Conservation (phyloP, 352 stramenopile species). For the Sclerospora graminicola region DNA sequence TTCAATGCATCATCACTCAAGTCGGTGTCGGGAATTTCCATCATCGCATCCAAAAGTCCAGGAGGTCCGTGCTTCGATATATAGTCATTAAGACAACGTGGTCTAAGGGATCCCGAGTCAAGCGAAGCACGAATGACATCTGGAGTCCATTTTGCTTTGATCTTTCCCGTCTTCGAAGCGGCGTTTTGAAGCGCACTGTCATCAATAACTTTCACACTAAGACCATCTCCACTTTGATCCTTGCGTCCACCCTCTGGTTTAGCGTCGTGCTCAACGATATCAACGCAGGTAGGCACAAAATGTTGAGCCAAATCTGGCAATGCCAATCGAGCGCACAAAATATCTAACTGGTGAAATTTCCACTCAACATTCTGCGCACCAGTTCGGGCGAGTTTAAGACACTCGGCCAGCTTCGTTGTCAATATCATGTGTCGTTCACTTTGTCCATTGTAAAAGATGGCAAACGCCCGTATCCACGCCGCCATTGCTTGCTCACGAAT, state of each 20-base stretch:
- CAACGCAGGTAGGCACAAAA: slow-evolving; percentile 61
- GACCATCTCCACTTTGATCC: slow-evolving; percentile 11
- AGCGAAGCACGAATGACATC: slow-evolving; percentile 44
- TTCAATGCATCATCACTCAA: slow-evolving; percentile 33
- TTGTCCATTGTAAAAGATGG: slow-evolving; percentile 69
- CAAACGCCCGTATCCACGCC: slow-evolving; percentile 56
- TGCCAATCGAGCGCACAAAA: slow-evolving; percentile 67
- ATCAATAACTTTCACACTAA: slow-evolving; percentile 39
- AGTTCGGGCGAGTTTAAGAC: slow-evolving; percentile 23
- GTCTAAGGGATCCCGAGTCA: slow-evolving; percentile 43
- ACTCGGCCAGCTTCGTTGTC: slow-evolving; percentile 41
- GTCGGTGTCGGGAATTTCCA: slow-evolving; percentile 17
- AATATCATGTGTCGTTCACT: slow-evolving; percentile 49
- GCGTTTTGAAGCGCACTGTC: slow-evolving; percentile 56
- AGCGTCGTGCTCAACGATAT: slow-evolving; percentile 43
- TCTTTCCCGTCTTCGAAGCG: slow-evolving; percentile 48
- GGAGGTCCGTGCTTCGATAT: slow-evolving; percentile 42
- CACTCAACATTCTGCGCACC: slow-evolving; percentile 28
- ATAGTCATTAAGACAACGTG: slow-evolving; percentile 63
- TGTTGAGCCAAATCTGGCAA: slow-evolving; percentile 63
- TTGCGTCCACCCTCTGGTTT: slow-evolving; percentile 19
- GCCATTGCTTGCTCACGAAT: slow-evolving; percentile 63
- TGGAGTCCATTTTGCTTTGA: slow-evolving; percentile 52
- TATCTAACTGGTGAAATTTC: slow-evolving; percentile 66
- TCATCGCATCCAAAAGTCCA: slow-evolving; percentile 40